Evolutionary conservation across 2,329 filamentous ascomycete species (phyloP), one percentile per base, ranked within the genome.

Genomic region (Nemania diffusa): DNA sequence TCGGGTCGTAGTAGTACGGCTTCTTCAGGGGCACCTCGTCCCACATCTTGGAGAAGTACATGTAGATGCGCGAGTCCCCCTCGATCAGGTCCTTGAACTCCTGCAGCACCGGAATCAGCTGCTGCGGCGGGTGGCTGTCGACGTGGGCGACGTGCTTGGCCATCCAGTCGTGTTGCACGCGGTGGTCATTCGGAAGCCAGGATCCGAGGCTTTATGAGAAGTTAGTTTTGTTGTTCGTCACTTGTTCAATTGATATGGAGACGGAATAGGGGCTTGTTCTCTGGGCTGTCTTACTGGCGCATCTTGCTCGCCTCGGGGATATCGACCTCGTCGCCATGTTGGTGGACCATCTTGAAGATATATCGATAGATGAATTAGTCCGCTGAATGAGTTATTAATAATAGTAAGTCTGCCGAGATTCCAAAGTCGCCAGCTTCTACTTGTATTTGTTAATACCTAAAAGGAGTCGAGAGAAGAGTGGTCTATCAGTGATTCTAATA

Each of bases 51-150:
- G 81, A 81, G 74, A 91, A 87, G 76, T 89, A 87, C 84, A 92
- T 89, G 80, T 88, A 90, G 27, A 92, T 80, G 24, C 88, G 84
- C 1, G 89, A 80, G 69, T 88, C 88, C 29, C 77, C 77, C 76
- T 92, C 90, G 69, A 93, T 92, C 26, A 92, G 79, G 1, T 85
- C 77, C 73, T 88, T 83, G 80, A 93, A 91, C 69, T 92, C 90
- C 68, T 84, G 73, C 0, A 92, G 78, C 0, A 88, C 88, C 0
- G 89, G 89, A 13, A 85, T 83, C 0, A 92, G 81, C 1, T 84
- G 77, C 70, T 84, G 78, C 4, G 78, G 74, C 7, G 80, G 78
- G 64, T 85, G 78, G 17, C 81, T 77, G 71, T 89, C 85, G 24
- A 88, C 84, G 46, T 89, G 81, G 7, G 85, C 78, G 50, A 90